phyloP scores from a whole-genome alignment of 441 rosid genomes.

The Eruca vesicaria region DNA sequence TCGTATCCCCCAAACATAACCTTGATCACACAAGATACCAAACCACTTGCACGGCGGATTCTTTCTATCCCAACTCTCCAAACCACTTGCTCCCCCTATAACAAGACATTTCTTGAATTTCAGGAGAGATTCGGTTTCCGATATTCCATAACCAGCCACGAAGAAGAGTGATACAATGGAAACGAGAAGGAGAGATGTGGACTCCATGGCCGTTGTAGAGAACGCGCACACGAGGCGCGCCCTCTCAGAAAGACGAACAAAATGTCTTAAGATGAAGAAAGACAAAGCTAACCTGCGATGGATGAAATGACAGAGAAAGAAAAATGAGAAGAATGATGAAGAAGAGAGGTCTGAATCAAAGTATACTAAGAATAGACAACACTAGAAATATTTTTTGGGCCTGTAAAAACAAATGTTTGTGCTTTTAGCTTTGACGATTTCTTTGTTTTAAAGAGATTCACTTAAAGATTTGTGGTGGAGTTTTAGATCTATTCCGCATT shows the following conservation, averaged over 20 bases:
- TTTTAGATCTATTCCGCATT: background rate
- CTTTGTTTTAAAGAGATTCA: slow-evolving; percentile 8
- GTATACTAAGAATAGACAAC: slow-evolving; percentile 19
- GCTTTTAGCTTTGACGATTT: slow-evolving; percentile 20
- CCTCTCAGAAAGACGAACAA: slow-evolving; percentile 7
- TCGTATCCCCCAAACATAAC: slow-evolving; percentile 49
- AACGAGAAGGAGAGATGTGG: background rate
- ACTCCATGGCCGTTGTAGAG: slow-evolving; percentile 12
- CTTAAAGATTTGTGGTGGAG: slow-evolving; percentile 15
- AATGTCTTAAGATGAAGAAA: slow-evolving; percentile 5
- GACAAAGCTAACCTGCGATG: background rate
- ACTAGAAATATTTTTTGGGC: slow-evolving; percentile 11
- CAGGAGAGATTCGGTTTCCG: slow-evolving; percentile 51
- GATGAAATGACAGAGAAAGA: slow-evolving; percentile 7
- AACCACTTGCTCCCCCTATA: slow-evolving; percentile 18
- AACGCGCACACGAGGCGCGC: slow-evolving; percentile 32
- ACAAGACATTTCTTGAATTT: slow-evolving; percentile 53
- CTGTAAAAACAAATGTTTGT: slow-evolving; percentile 4
- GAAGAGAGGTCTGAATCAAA: slow-evolving; percentile 22
- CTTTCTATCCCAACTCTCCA: slow-evolving; percentile 43
- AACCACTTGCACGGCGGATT: slow-evolving; percentile 53
- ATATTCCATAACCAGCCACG: slow-evolving; percentile 22
- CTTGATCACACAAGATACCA: slow-evolving; percentile 54
- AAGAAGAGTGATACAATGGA: slow-evolving; percentile 17
- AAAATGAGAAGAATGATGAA: slow-evolving; percentile 3